phyloP scores from a whole-genome alignment of 768 basidiomycete species.

The Tylopilus sp. region DNA sequence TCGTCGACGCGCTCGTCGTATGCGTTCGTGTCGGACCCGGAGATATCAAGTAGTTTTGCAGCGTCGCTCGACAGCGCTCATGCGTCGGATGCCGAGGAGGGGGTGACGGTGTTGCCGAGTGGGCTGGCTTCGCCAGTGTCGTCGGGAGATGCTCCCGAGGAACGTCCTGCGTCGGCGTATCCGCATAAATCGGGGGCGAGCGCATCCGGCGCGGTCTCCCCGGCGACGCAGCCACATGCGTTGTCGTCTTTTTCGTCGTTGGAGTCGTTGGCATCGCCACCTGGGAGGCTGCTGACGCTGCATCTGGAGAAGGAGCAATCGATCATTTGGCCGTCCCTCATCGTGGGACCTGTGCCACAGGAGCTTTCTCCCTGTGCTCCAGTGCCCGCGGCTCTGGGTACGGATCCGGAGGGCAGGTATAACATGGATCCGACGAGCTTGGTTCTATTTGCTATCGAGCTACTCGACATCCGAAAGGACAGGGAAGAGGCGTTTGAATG shows the following conservation, averaged over 20 bases:
- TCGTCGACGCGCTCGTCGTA: conserved; percentile 81
- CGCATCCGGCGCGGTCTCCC: conserved; percentile 54
- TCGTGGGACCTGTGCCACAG: conserved; percentile 69
- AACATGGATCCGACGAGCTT: conserved; percentile 88
- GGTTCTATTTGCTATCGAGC: conserved; percentile 64
- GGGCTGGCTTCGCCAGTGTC: conserved; percentile 60
- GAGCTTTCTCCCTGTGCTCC: conserved; percentile 50
- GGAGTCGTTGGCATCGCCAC: conserved; percentile 60
- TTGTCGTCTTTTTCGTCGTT: conserved; percentile 77
- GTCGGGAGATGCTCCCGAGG: conserved; percentile 61
- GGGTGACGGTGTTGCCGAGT: conserved; percentile 46
- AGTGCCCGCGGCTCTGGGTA: conserved; percentile 51
- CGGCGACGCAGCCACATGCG: conserved; percentile 50
- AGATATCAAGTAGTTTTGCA: conserved; percentile 82
- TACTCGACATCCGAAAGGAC: conserved; percentile 71
- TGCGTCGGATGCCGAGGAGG: conserved; percentile 69
- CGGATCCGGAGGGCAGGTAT: conserved; percentile 54
- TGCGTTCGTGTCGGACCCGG: conserved; percentile 78
- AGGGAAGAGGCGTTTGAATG: conserved; percentile 79
- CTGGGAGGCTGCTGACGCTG: conserved; percentile 70
- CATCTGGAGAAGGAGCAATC: conserved; percentile 80
- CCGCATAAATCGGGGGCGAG: conserved; percentile 22
- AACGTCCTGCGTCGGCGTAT: conserved; percentile 29
- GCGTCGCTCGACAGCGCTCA: conserved; percentile 76
- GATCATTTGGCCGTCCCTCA: conserved; percentile 78